Evolutionary conservation across 177 flowering plant genomes (phyloP), one percentile per base, ranked within the genome.

Genomic region (Vitis hybrid): DNA sequence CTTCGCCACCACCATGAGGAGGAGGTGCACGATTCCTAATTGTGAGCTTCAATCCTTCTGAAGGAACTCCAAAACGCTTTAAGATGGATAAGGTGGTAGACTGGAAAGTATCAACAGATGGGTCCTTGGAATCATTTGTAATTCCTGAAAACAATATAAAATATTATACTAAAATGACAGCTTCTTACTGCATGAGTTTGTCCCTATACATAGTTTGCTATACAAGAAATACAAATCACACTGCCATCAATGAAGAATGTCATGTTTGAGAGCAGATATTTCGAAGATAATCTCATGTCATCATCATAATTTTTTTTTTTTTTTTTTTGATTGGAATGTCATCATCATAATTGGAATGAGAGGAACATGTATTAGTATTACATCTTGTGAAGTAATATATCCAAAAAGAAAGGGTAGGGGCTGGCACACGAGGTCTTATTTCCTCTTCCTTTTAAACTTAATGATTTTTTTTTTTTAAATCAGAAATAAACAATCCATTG

Each of bases 1-100:
- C 83, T 82, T 87, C 97, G 39, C 99, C 99, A 70, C 99, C 99
- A 71, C 99, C 99, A 15, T 26, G 72, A 48, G 97, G 99, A 70
- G 95, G 84, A 60, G 74, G 71, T 61, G 98, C 99, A 65, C 97
- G 95, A 57, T 83, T 85, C 75, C 80, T 88, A 49, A 92, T 93
- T 77, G 88, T 90, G 70, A 96, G 72, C 2, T 84, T 85, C 70
- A 93, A 62, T 39, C 91, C 97, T 76, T 90, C 97, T 50, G 82
- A 67, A 66, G 89, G 87, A 74, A 91, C 85, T 71, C 98, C 99
- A 82, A 95, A 95, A 29, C 78, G 90, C 83, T 85, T 84, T 68
- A 95, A 71, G 64, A 95, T 73, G 59, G 82, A 92, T 66, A 96
- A 75, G 26, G 98, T 85, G 34, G 97, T 80, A 7, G 89, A 83